Percentiles rank a stretch among this genome's conserved stretches.
Evolutionary conservation across 2,329 filamentous ascomycete species (phyloP).

Genomic region (Alternaria tenuissima): DNA sequence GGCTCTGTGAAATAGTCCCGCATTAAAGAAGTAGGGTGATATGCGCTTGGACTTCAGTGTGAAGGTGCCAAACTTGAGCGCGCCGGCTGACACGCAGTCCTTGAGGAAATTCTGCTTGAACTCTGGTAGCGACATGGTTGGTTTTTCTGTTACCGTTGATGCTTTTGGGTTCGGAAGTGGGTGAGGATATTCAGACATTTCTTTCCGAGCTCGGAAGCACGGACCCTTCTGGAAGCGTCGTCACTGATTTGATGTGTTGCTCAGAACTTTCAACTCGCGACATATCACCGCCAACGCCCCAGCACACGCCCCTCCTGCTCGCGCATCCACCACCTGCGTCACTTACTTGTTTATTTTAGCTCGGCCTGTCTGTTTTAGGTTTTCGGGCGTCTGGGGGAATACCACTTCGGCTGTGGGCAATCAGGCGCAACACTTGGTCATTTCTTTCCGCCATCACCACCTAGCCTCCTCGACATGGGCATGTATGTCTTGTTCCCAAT

Average conservation of each 20-base stretch:
- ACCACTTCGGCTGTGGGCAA: slow-evolving; percentile 22
- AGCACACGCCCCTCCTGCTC: slow-evolving; percentile 33
- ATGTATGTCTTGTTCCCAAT: slow-evolving; percentile 36
- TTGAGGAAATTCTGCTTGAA: slow-evolving; percentile 75
- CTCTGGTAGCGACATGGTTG: slow-evolving; percentile 39
- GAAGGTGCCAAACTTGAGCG: slow-evolving; percentile 83
- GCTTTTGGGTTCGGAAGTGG: slow-evolving; percentile 8
- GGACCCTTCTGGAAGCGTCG: slow-evolving; percentile 26
- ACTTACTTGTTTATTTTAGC: slow-evolving; percentile 13
- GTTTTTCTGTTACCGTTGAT: neutral
- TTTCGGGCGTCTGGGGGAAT: slow-evolving; percentile 31
- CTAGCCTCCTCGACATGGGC: slow-evolving; percentile 42
- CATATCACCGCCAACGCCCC: slow-evolving; percentile 18
- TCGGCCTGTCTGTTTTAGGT: slow-evolving; percentile 19
- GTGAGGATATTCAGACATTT: slow-evolving; percentile 14
- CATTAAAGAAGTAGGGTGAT: slow-evolving; percentile 98
- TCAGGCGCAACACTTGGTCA: slow-evolving; percentile 29
- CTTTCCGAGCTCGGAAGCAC: slow-evolving; percentile 45
- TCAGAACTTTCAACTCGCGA: slow-evolving; percentile 40
- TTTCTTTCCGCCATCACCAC: slow-evolving; percentile 23
- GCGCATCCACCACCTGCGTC: slow-evolving; percentile 35
- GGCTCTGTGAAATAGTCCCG: slow-evolving; percentile 85
- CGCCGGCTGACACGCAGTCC: slow-evolving; percentile 71
- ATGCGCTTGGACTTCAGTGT: slow-evolving; percentile 89
- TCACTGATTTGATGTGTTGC: slow-evolving; percentile 3